Percentiles rank a stretch among this genome's conserved stretches.
Evolutionary conservation across 2,329 filamentous ascomycete species (phyloP).

Genomic region (Raffaelea ambrosiae): DNA sequence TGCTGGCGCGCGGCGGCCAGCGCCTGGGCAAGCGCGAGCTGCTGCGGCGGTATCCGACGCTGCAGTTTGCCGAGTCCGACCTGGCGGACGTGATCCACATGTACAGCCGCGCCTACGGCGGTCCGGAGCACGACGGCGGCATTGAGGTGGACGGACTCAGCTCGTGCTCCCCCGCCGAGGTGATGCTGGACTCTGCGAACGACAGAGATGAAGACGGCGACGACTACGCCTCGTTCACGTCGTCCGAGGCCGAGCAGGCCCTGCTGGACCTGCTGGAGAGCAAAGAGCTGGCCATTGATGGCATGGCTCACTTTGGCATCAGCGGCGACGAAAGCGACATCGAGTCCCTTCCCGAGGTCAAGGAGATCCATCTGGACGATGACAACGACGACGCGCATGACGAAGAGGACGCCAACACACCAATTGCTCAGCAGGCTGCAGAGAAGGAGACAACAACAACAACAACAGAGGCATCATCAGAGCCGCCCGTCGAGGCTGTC

Average conservation of each 20-base stretch:
- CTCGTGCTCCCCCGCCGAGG: conserved; percentile 9
- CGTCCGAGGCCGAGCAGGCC: too few species aligned
- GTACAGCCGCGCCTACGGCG: conserved; percentile 49
- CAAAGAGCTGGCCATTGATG: conserved; percentile 2
- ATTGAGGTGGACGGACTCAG: conserved; percentile 31
- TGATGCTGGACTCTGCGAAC: conserved; percentile 6
- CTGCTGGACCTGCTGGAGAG: background rate
- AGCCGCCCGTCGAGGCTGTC: too few species aligned
- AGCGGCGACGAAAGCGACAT: background rate
- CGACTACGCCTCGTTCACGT: too few species aligned
- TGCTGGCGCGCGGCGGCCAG: conserved; percentile 41
- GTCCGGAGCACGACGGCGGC: conserved; percentile 32
- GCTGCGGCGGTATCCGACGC: conserved; percentile 42
- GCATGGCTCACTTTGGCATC: background rate
- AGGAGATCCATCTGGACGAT: conserved; percentile 1
- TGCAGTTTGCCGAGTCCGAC: conserved; percentile 39
- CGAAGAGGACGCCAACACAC: conserved; percentile 1
- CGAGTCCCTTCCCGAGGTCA: background rate
- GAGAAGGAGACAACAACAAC: too few species aligned
- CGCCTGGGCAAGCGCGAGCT: conserved; percentile 44
- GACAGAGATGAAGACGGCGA: background rate
- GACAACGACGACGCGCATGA: background rate
- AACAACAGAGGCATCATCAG: too few species aligned
- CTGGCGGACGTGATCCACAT: conserved; percentile 46
- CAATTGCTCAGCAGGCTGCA: background rate